Evolutionary conservation across 176 grass and related monocot genomes (phyloP).

Genomic region (Triticum monococcum): DNA sequence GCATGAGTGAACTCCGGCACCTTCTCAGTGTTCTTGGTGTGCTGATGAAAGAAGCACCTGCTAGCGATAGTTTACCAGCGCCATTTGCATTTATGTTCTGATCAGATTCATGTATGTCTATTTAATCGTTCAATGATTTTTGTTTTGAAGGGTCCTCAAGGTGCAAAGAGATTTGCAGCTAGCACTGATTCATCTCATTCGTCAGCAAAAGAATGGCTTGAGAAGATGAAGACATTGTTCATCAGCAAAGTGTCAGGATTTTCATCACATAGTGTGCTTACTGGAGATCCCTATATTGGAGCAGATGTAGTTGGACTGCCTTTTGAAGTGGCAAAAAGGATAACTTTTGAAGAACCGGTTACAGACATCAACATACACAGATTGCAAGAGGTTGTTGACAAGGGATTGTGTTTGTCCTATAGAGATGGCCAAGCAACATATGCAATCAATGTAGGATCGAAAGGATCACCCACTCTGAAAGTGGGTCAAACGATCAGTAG

Average conservation of each 20-base stretch:
- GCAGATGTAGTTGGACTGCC: slow-evolving; percentile 80
- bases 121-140: not conserved
- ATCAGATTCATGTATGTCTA: not conserved
- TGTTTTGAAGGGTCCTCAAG: slow-evolving; percentile 71
- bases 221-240: slow-evolving; percentile 82
- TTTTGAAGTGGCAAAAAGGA: slow-evolving; percentile 40
- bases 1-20: not conserved
- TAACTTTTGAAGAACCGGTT: slow-evolving; percentile 74
- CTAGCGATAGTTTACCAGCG: not conserved
- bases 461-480: slow-evolving; percentile 73
- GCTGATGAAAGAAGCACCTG: not conserved
- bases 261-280: slow-evolving; percentile 83
- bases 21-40: not conserved
- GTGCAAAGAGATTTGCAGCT: slow-evolving; percentile 56
- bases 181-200: slow-evolving; percentile 47
- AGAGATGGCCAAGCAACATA: slow-evolving; percentile 76
- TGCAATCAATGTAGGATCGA: slow-evolving; percentile 76
- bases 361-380: slow-evolving; percentile 60
- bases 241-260: slow-evolving; percentile 92
- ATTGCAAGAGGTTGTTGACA: slow-evolving; percentile 78
- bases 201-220: slow-evolving; percentile 80
- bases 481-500: slow-evolving; percentile 70
- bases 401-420: slow-evolving; percentile 76
- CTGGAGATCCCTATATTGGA: slow-evolving; percentile 79
- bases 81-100: slow-evolving; percentile 14